Conservation (phyloP, 179 eudicot species). For the Sideroxylon spinosum region DNA sequence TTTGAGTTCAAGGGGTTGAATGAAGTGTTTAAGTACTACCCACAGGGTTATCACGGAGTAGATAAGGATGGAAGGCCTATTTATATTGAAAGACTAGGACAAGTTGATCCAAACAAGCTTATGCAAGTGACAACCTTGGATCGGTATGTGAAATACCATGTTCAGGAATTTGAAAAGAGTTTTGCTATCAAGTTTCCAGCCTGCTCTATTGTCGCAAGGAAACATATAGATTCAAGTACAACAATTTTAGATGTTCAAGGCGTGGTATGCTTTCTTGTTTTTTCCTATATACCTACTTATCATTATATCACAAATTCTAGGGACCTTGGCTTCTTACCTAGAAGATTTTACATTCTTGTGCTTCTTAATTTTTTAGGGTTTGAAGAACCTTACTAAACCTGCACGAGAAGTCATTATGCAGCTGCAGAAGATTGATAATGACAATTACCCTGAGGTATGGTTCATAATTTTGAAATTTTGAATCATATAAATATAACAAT, state of each 20-base stretch:
- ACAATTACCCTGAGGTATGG: conserved; percentile 73
- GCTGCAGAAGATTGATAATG: conserved; percentile 64
- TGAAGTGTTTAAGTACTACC: conserved; percentile 59
- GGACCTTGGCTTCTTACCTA: neutral
- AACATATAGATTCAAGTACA: conserved; percentile 65
- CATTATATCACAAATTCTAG: neutral
- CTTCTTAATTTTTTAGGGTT: conserved; percentile 32
- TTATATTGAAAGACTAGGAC: conserved; percentile 73
- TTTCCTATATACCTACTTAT: neutral
- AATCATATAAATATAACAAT: neutral
- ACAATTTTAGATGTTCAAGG: conserved; percentile 80
- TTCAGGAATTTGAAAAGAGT: conserved; percentile 67
- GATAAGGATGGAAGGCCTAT: conserved; percentile 83
- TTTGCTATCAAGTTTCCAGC: conserved; percentile 68
- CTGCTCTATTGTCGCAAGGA: conserved; percentile 69
- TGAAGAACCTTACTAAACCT: conserved; percentile 53
- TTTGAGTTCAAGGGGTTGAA: conserved; percentile 65
- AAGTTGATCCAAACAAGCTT: conserved; percentile 65
- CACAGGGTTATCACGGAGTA: conserved; percentile 81
- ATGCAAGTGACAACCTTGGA: conserved; percentile 77
- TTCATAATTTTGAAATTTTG: neutral
- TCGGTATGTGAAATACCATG: conserved; percentile 73
- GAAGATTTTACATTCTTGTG: neutral
- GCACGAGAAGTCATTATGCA: conserved; percentile 57
- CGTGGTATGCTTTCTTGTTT: conserved; percentile 44